Percentiles rank a stretch among this genome's conserved stretches.
Conservation (phyloP, 164 flowering plant species). For the Sextonia rubra region DNA sequence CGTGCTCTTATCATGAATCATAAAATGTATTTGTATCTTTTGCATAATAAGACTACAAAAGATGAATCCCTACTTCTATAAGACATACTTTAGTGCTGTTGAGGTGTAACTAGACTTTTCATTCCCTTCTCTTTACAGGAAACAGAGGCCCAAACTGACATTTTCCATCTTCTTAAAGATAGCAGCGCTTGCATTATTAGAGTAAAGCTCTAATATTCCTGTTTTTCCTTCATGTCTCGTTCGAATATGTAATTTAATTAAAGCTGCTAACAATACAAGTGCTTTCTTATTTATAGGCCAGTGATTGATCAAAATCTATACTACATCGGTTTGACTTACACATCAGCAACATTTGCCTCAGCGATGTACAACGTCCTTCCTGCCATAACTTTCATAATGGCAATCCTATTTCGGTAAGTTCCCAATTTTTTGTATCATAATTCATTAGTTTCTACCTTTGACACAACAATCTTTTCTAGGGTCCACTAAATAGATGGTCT, state of each 20-base stretch:
- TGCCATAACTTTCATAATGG: slow-evolving; percentile 80
- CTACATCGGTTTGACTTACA: slow-evolving; percentile 60
- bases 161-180: slow-evolving; percentile 56
- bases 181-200: slow-evolving; percentile 62
- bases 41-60: too few species aligned
- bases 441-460: too few species aligned
- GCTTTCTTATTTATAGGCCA: slow-evolving; percentile 43
- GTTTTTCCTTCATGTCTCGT: neutral
- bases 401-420: slow-evolving; percentile 55
- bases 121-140: slow-evolving; percentile 38
- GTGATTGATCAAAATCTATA: slow-evolving; percentile 86
- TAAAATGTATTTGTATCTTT: too few species aligned
- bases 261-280: neutral
- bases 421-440: neutral
- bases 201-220: slow-evolving; percentile 47
- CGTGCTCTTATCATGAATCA: too few species aligned
- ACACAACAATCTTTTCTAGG: too few species aligned
- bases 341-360: slow-evolving; percentile 76
- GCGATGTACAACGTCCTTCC: slow-evolving; percentile 73
- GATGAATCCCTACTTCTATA: too few species aligned
- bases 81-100: too few species aligned
- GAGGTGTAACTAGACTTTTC: neutral
- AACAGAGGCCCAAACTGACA: slow-evolving; percentile 74
- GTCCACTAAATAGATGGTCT: too few species aligned
- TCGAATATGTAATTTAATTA: neutral